phyloP scores from a whole-genome alignment of 2,329 filamentous ascomycete genomes.

The Tolypocladium endophyticum region DNA sequence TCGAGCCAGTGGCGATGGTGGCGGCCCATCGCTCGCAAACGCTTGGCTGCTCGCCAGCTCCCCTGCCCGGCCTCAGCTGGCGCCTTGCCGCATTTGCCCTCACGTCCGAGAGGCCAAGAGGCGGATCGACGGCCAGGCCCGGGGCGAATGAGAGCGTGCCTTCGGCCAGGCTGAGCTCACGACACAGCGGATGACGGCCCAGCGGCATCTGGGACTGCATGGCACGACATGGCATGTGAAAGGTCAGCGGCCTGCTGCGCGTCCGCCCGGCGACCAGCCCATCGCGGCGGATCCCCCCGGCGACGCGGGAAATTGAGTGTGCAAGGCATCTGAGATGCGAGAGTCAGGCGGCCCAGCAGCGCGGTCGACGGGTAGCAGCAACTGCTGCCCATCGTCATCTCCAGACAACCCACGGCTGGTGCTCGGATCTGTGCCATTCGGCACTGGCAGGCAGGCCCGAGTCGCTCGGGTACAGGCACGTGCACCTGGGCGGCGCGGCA shows the following conservation, averaged over 20 bases:
- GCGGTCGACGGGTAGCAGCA: not conserved
- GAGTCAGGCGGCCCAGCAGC: not conserved
- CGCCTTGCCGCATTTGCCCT: conserved; percentile 1
- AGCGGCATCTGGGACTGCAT: not conserved
- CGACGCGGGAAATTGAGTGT: not conserved
- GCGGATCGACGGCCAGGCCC: not conserved
- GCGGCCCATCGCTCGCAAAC: not conserved
- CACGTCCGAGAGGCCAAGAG: not conserved
- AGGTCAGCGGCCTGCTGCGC: too few relatives aligned
- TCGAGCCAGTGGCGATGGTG: not conserved
- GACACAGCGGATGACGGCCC: not conserved
- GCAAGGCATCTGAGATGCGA: not conserved
- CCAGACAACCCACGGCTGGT: not conserved
- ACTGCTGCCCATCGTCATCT: not conserved
- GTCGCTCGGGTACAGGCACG: not conserved
- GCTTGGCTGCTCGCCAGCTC: not conserved
- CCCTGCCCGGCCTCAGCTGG: not conserved
- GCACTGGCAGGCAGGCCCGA: not conserved
- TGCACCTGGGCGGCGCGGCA: too few relatives aligned
- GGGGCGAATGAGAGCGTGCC: not conserved
- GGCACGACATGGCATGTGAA: not conserved
- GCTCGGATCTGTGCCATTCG: not conserved
- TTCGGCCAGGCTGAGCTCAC: not conserved
- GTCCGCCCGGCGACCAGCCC: not conserved
- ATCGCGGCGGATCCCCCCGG: not conserved